These are phyloP conservation scores for Dichomitus squalens DNA, from an alignment of 1,284 basidiomycete species.

Conservation along the genomic window DNA sequence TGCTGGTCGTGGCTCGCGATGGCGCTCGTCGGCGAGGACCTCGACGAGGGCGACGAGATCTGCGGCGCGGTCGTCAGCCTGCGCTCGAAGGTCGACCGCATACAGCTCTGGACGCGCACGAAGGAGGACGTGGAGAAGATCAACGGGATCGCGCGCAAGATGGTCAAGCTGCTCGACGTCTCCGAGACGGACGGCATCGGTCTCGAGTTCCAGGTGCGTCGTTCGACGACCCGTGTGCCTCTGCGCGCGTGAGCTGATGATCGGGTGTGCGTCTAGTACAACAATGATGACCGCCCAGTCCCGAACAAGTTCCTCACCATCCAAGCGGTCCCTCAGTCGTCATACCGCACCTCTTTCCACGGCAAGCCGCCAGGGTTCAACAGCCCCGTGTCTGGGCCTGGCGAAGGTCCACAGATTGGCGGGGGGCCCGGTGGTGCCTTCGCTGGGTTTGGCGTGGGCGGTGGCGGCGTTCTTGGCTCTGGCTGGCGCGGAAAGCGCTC, in stretches of 20 bases:
- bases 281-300: constrained; percentile 77
- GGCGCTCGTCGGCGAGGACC: constrained; percentile 88
- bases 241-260: not conserved
- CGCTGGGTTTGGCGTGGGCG: constrained; percentile 36
- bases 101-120: constrained; percentile 86
- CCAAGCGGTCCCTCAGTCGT: constrained; percentile 63
- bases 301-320: constrained; percentile 83
- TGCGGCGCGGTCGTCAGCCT: constrained; percentile 91
- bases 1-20: constrained; percentile 92
- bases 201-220: constrained; percentile 82
- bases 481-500: constrained; percentile 35
- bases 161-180: constrained; percentile 81
- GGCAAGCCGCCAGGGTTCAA: constrained; percentile 30
- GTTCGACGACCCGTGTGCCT: not conserved
- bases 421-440: constrained; percentile 40
- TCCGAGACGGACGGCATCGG: constrained; percentile 80
- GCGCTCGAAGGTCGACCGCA: constrained; percentile 85
- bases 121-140: constrained; percentile 84
- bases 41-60: constrained; percentile 86
- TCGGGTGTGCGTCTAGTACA: constrained; percentile 63
- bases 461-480: constrained; percentile 32
- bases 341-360: constrained; percentile 64
- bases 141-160: constrained; percentile 81
- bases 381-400: constrained; percentile 33
- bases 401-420: constrained; percentile 37